Evolutionary conservation across 1,284 basidiomycete species (phyloP).

Genomic region (Fomitopsis schrenkii): DNA sequence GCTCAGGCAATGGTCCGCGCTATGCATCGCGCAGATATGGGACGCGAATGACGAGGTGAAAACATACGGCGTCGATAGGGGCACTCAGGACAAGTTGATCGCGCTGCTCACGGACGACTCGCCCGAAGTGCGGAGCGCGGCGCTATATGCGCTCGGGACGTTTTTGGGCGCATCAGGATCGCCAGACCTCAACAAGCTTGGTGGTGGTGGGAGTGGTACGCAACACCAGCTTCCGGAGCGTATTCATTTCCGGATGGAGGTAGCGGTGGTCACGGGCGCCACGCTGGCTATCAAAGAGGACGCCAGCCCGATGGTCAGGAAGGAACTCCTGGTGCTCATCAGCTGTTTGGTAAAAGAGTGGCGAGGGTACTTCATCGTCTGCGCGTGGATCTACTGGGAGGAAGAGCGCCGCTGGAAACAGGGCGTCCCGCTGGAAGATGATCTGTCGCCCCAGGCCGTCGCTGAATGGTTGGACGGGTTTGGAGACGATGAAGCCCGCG

Average conservation of each 20-base stretch:
- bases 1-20: constrained; percentile 89
- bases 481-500: constrained; percentile 64
- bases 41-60: constrained; percentile 91
- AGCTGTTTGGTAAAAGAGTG: constrained; percentile 95
- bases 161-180: constrained; percentile 90
- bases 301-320: constrained; percentile 93
- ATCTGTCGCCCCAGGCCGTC: constrained; percentile 69
- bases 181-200: constrained; percentile 56
- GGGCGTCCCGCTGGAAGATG: constrained; percentile 47
- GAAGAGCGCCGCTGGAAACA: constrained; percentile 63
- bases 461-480: constrained; percentile 72
- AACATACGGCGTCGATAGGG: constrained; percentile 76
- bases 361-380: constrained; percentile 93
- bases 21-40: constrained; percentile 97
- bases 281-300: constrained; percentile 86
- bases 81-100: constrained; percentile 86
- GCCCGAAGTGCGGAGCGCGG: constrained; percentile 90
- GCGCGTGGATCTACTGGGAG: constrained; percentile 95
- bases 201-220: constrained; percentile 84
- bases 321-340: constrained; percentile 90
- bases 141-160: constrained; percentile 89
- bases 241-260: constrained; percentile 78
- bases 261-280: constrained; percentile 73
- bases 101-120: constrained; percentile 83
- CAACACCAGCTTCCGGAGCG: constrained; percentile 80